A percentile compares a stretch with the other conserved stretches of the same genome.
Evolutionary conservation across 108 stramenopile genomes (phyloP).

Genomic region (Aurantiochytrium sp.): DNA sequence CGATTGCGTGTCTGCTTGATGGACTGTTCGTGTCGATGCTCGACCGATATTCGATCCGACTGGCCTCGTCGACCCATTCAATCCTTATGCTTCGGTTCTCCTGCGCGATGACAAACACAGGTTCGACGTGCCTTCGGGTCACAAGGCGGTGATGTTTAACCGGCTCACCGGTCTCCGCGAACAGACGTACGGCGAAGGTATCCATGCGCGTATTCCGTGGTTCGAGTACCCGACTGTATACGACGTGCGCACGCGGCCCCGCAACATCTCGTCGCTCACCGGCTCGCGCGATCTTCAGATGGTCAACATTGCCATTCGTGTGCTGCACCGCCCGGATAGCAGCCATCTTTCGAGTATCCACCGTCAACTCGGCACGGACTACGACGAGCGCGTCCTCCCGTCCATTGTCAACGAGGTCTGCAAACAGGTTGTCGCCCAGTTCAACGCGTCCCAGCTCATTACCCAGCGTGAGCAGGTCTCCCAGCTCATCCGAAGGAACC

Average conservation of each 20-base stretch:
- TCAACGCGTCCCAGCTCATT: slow-evolving; percentile 96
- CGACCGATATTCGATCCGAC: too few relatives aligned
- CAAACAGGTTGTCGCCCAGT: slow-evolving; percentile 96
- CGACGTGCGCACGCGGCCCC: slow-evolving; percentile 92
- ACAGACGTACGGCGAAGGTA: slow-evolving; percentile 80
- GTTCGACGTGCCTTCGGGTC: slow-evolving; percentile 60
- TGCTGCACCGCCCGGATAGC: slow-evolving; percentile 88
- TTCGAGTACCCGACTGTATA: slow-evolving; percentile 91
- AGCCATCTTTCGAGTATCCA: slow-evolving; percentile 85
- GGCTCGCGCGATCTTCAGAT: slow-evolving; percentile 96
- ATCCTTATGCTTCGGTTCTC: too few relatives aligned
- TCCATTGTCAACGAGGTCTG: slow-evolving; percentile 99
- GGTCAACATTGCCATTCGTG: slow-evolving; percentile 98
- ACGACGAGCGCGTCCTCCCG: slow-evolving; percentile 95
- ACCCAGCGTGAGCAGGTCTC: slow-evolving; percentile 95
- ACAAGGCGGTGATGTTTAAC: slow-evolving; percentile 93
- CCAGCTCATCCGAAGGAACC: slow-evolving; percentile 70
- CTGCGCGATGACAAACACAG: background rate
- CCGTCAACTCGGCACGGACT: slow-evolving; percentile 84
- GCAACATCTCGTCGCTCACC: slow-evolving; percentile 85
- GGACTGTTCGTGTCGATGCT: too few relatives aligned
- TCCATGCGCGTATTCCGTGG: slow-evolving; percentile 97
- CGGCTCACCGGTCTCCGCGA: slow-evolving; percentile 86
- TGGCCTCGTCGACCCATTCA: too few relatives aligned
- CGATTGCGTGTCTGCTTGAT: too few relatives aligned